These are phyloP conservation scores for Rutstroemia sp. DNA, from an alignment of 2,329 filamentous ascomycete genomes.

Conservation along the genomic window DNA sequence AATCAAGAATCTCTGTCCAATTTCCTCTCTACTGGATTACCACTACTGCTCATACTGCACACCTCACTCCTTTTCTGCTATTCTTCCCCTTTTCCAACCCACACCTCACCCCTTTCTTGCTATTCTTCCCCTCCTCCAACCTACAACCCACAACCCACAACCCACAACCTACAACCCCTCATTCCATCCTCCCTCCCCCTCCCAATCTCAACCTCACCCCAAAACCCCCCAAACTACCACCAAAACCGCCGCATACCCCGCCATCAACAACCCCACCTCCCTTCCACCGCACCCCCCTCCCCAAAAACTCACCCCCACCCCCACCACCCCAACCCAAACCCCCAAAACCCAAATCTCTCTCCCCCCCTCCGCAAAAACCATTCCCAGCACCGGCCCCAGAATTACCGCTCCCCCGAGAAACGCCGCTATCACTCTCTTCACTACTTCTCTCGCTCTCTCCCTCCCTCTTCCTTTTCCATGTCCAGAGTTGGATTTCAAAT, in stretches of 20 bases:
- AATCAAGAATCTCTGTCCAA: too few species aligned
- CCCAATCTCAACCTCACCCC: not conserved
- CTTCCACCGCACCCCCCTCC: not conserved
- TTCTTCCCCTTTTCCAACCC: too few species aligned
- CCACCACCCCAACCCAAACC: not conserved
- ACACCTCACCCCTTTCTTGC: too few species aligned
- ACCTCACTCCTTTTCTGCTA: too few species aligned
- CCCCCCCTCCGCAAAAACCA: not conserved
- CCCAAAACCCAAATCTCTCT: not conserved
- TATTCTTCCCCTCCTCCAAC: too few species aligned
- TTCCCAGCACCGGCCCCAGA: not conserved
- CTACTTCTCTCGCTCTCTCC: not conserved
- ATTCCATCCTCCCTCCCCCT: too few species aligned
- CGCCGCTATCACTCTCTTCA: not conserved
- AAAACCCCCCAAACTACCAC: not conserved
- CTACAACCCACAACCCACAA: too few species aligned
- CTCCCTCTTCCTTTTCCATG: too few species aligned
- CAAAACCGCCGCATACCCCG: conserved; percentile 4
- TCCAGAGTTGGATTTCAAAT: not conserved
- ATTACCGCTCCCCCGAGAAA: not conserved
- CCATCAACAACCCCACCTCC: not conserved
- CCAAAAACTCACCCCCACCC: not conserved
- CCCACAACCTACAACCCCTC: too few species aligned
- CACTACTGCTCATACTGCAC: too few species aligned
- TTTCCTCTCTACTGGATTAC: too few species aligned